A percentile compares a stretch with the other conserved stretches of the same genome.
phyloP scores from a whole-genome alignment of 176 grass and related monocot species.

The Pharus latifolius region DNA sequence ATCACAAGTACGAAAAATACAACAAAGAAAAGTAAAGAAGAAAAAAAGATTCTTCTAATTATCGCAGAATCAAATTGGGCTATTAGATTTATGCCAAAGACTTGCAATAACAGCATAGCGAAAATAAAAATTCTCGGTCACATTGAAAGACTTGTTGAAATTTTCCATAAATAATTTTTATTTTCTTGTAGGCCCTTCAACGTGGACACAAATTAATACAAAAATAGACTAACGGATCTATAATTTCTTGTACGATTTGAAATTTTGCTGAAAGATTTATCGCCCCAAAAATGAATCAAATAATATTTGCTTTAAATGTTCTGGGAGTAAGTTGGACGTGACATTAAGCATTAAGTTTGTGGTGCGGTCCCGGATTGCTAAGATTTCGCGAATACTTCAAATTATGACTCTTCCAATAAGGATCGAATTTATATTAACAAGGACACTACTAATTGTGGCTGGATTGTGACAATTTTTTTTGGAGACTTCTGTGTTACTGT shows the following conservation, averaged over 20 bases:
- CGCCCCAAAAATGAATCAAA: not conserved
- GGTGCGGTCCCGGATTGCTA: not conserved
- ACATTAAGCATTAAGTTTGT: not conserved
- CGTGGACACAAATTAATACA: not conserved
- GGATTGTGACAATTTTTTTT: not conserved
- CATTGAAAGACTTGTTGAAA: not conserved
- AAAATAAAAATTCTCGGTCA: conserved; percentile 6
- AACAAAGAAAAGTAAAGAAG: no score
- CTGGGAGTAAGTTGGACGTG: not conserved
- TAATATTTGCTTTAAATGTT: not conserved
- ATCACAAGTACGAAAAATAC: no score
- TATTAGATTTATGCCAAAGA: no score
- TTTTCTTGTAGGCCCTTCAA: not conserved
- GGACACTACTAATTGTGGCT: not conserved
- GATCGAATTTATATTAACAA: not conserved
- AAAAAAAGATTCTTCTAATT: no score
- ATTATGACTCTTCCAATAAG: not conserved
- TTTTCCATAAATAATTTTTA: not conserved
- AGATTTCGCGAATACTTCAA: not conserved
- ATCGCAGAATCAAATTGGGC: not conserved
- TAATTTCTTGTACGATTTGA: not conserved
- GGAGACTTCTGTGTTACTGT: no score
- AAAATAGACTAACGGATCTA: not conserved
- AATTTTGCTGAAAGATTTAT: no score
- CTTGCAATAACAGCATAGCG: no score